phyloP scores from a whole-genome alignment of 352 stramenopile genomes.

The Phytophthora palmivora region DNA sequence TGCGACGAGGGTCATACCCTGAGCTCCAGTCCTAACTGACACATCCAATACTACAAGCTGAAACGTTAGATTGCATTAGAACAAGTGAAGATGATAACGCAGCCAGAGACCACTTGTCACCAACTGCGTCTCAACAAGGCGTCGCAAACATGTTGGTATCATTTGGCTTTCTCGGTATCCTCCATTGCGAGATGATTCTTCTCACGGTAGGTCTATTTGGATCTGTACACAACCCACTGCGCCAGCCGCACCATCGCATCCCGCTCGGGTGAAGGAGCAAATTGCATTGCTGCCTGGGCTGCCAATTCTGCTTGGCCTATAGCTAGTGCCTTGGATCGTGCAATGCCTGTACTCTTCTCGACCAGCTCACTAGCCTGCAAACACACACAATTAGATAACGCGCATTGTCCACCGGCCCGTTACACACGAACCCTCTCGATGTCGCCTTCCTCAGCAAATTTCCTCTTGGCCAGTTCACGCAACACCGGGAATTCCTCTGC shows the following conservation, averaged over 20 bases:
- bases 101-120: not conserved
- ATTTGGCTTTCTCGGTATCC: constrained; percentile 21
- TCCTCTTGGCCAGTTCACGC: constrained; percentile 88
- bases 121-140: constrained; percentile 2
- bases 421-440: constrained; percentile 85
- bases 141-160: constrained; percentile 28
- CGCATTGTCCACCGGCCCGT: constrained; percentile 5
- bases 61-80: not conserved
- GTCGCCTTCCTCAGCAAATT: constrained; percentile 93
- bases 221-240: constrained; percentile 88
- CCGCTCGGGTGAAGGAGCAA: constrained; percentile 80
- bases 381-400: constrained; percentile 9
- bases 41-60: constrained; percentile 22
- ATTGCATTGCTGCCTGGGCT: constrained; percentile 92
- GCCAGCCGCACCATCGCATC: constrained; percentile 90
- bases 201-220: constrained; percentile 72
- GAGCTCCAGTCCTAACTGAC: constrained; percentile 26
- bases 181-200: constrained; percentile 17
- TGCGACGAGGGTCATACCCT: constrained; percentile 27
- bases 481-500: constrained; percentile 94
- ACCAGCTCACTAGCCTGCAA: constrained; percentile 88
- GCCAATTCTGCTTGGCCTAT: constrained; percentile 96
- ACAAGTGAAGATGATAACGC: constrained; percentile 3
- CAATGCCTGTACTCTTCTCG: constrained; percentile 92
- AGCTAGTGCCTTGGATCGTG: constrained; percentile 94